A percentile compares a stretch with the other conserved stretches of the same genome.
Evolutionary conservation across 768 basidiomycete species (phyloP).

Genomic region (Trametes coccinea): DNA sequence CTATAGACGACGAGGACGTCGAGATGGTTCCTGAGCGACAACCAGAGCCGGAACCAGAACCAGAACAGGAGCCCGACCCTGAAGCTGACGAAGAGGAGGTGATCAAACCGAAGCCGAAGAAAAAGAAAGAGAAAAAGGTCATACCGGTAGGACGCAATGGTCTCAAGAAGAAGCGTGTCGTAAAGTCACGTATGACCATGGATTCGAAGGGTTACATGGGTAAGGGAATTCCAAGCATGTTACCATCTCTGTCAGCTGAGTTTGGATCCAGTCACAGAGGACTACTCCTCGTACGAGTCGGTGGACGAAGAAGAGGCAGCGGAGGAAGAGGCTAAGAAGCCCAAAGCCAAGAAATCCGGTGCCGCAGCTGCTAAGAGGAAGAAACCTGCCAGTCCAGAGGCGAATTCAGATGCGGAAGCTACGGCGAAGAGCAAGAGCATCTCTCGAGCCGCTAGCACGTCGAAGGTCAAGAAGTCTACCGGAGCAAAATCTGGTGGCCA

Average conservation of each 20-base stretch:
- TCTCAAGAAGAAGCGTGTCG: slow-evolving; percentile 66
- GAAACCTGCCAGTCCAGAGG: not conserved
- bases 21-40: slow-evolving; percentile 23
- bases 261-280: slow-evolving; percentile 58
- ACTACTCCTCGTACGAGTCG: slow-evolving; percentile 81
- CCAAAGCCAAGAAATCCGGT: slow-evolving; percentile 14
- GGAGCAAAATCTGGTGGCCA: slow-evolving; percentile 17
- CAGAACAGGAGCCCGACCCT: slow-evolving; percentile 31
- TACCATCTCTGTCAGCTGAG: not conserved
- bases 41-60: slow-evolving; percentile 30
- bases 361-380: slow-evolving; percentile 9
- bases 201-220: slow-evolving; percentile 77
- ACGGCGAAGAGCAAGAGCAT: slow-evolving; percentile 16
- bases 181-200: slow-evolving; percentile 54
- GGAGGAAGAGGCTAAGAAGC: slow-evolving; percentile 31
- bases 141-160: slow-evolving; percentile 80
- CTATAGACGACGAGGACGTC: slow-evolving; percentile 32
- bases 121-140: slow-evolving; percentile 51
- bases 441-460: slow-evolving; percentile 9
- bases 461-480: slow-evolving; percentile 19
- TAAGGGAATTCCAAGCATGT: slow-evolving; percentile 34
- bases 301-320: slow-evolving; percentile 59
- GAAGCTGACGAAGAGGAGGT: slow-evolving; percentile 27
- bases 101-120: slow-evolving; percentile 35
- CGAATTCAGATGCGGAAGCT: slow-evolving; percentile 8